phyloP scores from a whole-genome alignment of 768 basidiomycete species.

The Phlebiopsis flavidoalba region DNA sequence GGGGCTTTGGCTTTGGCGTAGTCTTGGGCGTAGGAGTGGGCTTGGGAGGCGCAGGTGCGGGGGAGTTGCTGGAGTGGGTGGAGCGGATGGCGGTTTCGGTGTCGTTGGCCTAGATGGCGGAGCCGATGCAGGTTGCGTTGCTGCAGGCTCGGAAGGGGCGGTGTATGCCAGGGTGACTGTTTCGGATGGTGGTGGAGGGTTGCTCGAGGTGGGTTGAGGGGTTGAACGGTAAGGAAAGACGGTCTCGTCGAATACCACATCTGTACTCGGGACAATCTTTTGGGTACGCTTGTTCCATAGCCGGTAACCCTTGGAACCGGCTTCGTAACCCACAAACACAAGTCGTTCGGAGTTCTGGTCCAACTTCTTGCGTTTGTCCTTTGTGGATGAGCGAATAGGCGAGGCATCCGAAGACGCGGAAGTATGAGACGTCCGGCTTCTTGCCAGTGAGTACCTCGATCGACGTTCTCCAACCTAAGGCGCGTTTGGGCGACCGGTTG shows the following conservation, averaged over 20 bases:
- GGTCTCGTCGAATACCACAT: background rate
- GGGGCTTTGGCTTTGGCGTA: background rate
- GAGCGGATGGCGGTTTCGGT: background rate
- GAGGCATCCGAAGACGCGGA: slow-evolving; percentile 21
- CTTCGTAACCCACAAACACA: slow-evolving; percentile 20
- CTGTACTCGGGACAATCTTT: background rate
- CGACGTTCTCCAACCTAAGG: slow-evolving; percentile 11
- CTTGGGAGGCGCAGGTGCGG: no score
- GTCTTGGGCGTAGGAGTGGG: background rate
- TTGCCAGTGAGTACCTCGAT: slow-evolving; percentile 7
- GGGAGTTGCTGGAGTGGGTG: no score
- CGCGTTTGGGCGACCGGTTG: slow-evolving; percentile 10
- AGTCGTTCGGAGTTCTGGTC: slow-evolving; percentile 7
- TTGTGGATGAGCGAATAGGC: slow-evolving; percentile 17
- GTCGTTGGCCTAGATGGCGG: background rate
- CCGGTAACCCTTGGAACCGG: slow-evolving; percentile 16
- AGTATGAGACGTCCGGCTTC: slow-evolving; percentile 9
- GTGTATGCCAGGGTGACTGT: background rate
- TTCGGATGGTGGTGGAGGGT: background rate
- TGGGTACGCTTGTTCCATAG: slow-evolving; percentile 2
- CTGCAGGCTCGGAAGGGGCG: background rate
- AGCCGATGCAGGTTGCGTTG: background rate
- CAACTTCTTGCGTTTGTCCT: slow-evolving; percentile 14
- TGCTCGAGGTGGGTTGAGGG: background rate
- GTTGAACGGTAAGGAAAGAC: background rate